Base-by-base conservation (phyloP, 2,329 filamentous ascomycete species). In the Diatrype stigma region DNA sequence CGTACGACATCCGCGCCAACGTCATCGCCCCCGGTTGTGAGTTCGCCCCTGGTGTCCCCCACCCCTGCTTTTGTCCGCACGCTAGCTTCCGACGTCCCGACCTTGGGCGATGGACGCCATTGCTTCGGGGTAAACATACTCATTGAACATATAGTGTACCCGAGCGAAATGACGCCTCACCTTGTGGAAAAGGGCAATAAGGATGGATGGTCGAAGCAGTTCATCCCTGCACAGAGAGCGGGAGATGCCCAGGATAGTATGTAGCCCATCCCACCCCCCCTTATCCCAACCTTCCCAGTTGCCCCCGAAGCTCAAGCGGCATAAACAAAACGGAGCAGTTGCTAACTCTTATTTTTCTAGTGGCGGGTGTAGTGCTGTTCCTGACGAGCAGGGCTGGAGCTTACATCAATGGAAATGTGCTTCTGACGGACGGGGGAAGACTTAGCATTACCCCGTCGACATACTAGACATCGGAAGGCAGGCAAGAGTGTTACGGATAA, bases 351-450 rank as follows among this genome's bases (percentile, higher is more conserved):
- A 30, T 5, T 5, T 6, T 30, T 30, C 10, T 30, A 30, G 26
- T 83, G 56, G 77, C 76, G 1, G 77, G 79, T 1, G 62, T 75
- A 40, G 67, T 82, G 4, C 57, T 84, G 45, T 84, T 73, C 67
- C 63, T 83, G 58, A 73, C 73, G 2, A 73, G 73, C 45, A 62
- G 69, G 45, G 76, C 77, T 2, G 79, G 79, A 3, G 76, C 74
- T 2, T 83, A 79, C 60, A 54, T 79, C 50, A 81, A 81, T 63
- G 79, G 78, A 5, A 75, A 72, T 55, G 73, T 80, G 3, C 60
- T 81, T 38, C 63, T 81, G 8, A 73, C 73, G 2, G 80, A 82
- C 64, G 79, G 80, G 42, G 79, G 79, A 2, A 67, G 75, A 35
- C 48, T 81, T 11, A 46, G 56, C 4, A 48, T 63, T 5, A 0